Base-by-base conservation (phyloP, 495 filamentous ascomycete genomes). In the Talaromyces stipitatus region DNA sequence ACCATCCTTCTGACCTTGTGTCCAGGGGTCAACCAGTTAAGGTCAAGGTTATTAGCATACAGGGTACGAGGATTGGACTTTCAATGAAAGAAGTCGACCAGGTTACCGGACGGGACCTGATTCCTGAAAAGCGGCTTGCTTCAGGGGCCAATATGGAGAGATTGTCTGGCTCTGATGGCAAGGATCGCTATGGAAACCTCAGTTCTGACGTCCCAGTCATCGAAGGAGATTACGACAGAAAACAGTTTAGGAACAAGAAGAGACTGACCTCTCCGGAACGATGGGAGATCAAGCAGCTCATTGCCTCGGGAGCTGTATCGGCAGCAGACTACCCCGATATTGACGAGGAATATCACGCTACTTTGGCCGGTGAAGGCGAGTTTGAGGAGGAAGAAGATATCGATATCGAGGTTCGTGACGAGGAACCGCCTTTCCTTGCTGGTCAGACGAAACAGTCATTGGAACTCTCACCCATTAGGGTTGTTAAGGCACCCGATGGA, bases 71-170 rank as follows among this genome's bases (percentile, higher is more conserved):
- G 56, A 86, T 97, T 62, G 91, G 90, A 3, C 73, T 98, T 12
- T 95, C 90, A 2, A 96, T 98, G 92, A 96, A 96, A 68, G 92
- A 96, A 54, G 94, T 95, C 12, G 95, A 98, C 60, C 94, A 98
- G 67, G 81, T 82, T 33, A 94, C 90, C 26, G 94, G 94, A 2
- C 80, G 83, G 62, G 92, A 98, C 67, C 73, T 95, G 22, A 83
- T 85, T 14, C 91, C 92, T 11, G 86, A 92, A 60, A 79, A 84
- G 57, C 81, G 89, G 57, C 77, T 98, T 58, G 88, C 88, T 29
- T 96, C 94, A 6, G 94, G 94, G 12, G 94, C 94, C 14, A 98
- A 98, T 62, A 89, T 88, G 85, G 85, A 90, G 66, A 80, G 82
- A 4, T 74, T 97, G 4, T 83, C 90, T 57, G 86, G 87, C 4